Base-by-base conservation (phyloP, 202 grass and related monocot species). In the Bolboschoenoplectus hybrid region DNA sequence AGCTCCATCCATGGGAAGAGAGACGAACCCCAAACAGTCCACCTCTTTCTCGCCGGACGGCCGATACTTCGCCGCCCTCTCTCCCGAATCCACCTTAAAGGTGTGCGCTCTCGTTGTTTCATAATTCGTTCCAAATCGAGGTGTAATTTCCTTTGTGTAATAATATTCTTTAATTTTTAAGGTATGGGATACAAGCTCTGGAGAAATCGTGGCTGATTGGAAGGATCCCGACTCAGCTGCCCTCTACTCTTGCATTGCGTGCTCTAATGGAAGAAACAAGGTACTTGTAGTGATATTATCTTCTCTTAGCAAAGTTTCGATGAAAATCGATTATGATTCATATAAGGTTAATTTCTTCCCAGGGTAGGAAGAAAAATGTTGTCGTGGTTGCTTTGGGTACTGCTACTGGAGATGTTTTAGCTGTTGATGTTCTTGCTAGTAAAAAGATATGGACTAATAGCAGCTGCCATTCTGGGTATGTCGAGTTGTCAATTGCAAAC, bases 371-470 rank as follows among this genome's bases (percentile, higher is more conserved):
- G 67, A 47, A 56, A 50, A 81, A 61, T 38, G 41, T 76, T 85
- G 62, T 74, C 43, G 10, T 89, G 82, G 57, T 89, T 85, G 90
- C 85, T 84, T 52, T 91, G 67, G 90, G 90, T 66, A 89, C 90
- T 20, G 35, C 78, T 47, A 87, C 74, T 80, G 90, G 90, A 39
- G 72, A 87, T 80, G 81, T 91, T 81, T 50, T 89, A 44, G 87
- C 85, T 68, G 70, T 91, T 9, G 58, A 85, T 91, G 71, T 82
- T 76, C 57, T 83, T 71, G 77, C 87, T 19, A 83, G 74, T 60
- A 66, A 84, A 79, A 87, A 82, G 65, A 87, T 76, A 56, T 86
- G 85, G 85, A 58, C 51, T 56, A 81, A 60, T 62, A 89, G 16
- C 78, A 63, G 9, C 61, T 81, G 38, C 82, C 90, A 91, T 58